Conservation (phyloP, 495 filamentous ascomycete genomes). For the Tuber umbilicatum region DNA sequence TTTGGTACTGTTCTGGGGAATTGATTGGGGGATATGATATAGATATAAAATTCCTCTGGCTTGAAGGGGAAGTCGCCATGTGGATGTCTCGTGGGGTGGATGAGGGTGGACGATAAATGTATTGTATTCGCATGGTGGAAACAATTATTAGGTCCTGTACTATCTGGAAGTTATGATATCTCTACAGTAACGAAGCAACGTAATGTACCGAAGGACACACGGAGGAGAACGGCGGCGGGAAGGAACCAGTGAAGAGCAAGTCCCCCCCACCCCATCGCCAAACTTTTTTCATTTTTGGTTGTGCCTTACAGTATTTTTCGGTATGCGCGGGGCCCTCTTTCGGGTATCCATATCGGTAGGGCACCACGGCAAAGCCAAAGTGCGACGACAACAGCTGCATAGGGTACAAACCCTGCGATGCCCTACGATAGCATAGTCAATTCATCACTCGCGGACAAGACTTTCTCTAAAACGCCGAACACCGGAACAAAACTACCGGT, state of each 20-base stretch:
- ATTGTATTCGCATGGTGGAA: background rate
- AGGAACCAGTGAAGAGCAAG: too few species aligned
- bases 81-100: background rate
- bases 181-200: background rate
- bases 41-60: background rate
- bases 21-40: background rate
- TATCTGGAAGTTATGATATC: too few species aligned
- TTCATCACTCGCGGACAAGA: background rate
- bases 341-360: too few species aligned
- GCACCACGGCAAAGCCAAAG: background rate
- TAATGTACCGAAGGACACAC: background rate
- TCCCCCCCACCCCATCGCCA: too few species aligned
- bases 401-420: background rate
- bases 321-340: too few species aligned
- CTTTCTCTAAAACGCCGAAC: background rate
- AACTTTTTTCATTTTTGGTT: background rate
- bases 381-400: background rate
- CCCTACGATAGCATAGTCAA: background rate
- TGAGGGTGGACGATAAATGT: background rate
- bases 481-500: background rate
- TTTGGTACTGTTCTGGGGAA: background rate
- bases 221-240: too few species aligned
- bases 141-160: background rate
- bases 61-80: background rate
- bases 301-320: too few species aligned